phyloP scores from a whole-genome alignment of 1,139 yeast genomes.

The Protomyces lactucae-debilis region DNA sequence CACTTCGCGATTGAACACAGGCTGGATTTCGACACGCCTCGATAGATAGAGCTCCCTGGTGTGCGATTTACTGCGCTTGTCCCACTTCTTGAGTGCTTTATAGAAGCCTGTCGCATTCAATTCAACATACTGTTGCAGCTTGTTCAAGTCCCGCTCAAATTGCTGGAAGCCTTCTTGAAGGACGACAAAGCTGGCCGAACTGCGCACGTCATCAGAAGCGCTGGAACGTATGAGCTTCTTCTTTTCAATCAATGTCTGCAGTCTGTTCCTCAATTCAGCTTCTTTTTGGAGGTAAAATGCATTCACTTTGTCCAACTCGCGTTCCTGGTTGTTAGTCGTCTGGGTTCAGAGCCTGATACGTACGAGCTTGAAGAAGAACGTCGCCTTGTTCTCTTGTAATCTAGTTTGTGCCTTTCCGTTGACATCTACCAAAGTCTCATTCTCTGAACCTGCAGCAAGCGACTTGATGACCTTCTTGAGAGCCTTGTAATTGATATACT shows the following conservation, averaged over 20 bases:
- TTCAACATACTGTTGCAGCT: constrained; percentile 72
- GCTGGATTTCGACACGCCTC: constrained; percentile 93
- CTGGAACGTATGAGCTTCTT: constrained; percentile 5
- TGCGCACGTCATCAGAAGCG: constrained; percentile 33
- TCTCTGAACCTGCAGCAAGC: constrained; percentile 39
- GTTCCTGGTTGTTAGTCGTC: constrained; percentile 45
- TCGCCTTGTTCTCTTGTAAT: constrained; percentile 83
- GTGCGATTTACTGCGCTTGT: constrained; percentile 87
- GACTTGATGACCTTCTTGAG: constrained; percentile 58
- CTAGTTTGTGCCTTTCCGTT: constrained; percentile 46
- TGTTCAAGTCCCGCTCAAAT: constrained; percentile 78
- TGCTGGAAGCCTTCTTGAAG: constrained; percentile 84
- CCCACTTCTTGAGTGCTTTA: constrained; percentile 96
- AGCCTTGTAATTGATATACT: constrained; percentile 76
- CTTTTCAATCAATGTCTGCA: not conserved
- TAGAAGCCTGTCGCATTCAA: constrained; percentile 92
- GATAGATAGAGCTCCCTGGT: constrained; percentile 86
- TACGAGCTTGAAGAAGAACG: constrained; percentile 74
- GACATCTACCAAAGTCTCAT: constrained; percentile 17
- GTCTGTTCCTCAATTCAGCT: constrained; percentile 50
- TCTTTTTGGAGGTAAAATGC: constrained; percentile 84
- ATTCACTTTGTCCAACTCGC: constrained; percentile 93
- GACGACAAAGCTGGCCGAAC: constrained; percentile 58
- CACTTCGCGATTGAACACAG: constrained; percentile 87
- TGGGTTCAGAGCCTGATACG: too few species aligned